Evolutionary conservation across 169 alveolate genomes (phyloP), one percentile per base, ranked within the genome.

Genomic region (Cryptosporidium felis): DNA sequence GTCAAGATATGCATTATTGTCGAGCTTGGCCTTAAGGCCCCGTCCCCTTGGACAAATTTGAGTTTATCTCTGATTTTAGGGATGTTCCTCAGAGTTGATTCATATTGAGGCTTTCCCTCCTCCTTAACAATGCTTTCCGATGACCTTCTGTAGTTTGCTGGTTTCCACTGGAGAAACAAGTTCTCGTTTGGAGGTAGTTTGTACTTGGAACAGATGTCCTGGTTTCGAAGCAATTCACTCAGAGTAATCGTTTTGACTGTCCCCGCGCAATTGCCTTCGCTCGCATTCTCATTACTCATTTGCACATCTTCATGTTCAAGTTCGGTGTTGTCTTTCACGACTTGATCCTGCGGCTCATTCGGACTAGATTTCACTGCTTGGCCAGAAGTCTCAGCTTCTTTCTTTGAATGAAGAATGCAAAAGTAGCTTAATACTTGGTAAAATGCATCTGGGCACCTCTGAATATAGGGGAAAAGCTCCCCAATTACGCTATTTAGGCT

Each of bases 101-200:
- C n/a, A n/a, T n/a, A n/a, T n/a, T n/a, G n/a, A n/a, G n/a, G n/a
- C n/a, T n/a, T n/a, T n/a, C n/a, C n/a, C 12, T 6, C 46, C 14
- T n/a, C 38, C n/a, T 36, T 5, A 2, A 8, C 32, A 12, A 2
- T 8, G 9, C 40, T 36, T 18, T 58, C 61, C 14, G 36, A 14
- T 5, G 26, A 36, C 4, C 40, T 21, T 12, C 85, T 49, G 26
- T 51, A 74, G 12, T 45, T 38, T 28, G 40, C 34, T 6, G 85
- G 85, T 18, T 74, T 74, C 85, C 85, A 74, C 8, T 74, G 85
- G 18, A 74, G 59, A 3, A 74, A 16, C 21, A 74, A 12, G 44
- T 56, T 74, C 26, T 74, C 85, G 23, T 74, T 74, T n/a, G 56
- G n/a, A n/a, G 85, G 85, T n/a, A 74, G 12, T 16, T 74, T 74